Base-by-base conservation (phyloP, 1,284 basidiomycete species). In the Papiliotrema flavescens region DNA sequence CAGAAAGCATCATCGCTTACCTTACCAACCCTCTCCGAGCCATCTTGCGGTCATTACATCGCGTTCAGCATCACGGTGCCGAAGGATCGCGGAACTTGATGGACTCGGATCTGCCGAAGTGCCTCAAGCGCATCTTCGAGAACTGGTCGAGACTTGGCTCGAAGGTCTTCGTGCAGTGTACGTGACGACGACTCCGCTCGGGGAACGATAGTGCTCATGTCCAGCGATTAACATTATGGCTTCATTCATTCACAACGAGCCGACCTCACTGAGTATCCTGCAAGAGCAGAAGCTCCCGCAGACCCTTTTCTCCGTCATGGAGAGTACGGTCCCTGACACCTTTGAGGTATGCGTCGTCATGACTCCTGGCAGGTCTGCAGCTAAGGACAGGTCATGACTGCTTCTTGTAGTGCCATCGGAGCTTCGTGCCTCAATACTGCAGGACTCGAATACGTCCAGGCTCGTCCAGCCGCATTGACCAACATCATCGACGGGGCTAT, bases 161-260 rank as follows among this genome's bases (percentile, higher is more conserved):
- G 0, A 88, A 86, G 64, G 84, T 96, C 51, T 83, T 95, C 49
- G 87, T 90, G 1, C 80, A 91, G 41, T 86, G 89, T 90, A 73
- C 49, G 80, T 55, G 28, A 32, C 6, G 11, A 32, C 11, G 28
- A 32, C 6, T 32, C 6, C 11, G 28, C 5, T 32, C 28, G 6
- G 11, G n/a, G 28, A 32, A 32, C 6, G 11, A 11, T 32, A 32
- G 11, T 2, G 48, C 61, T 60, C 28, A 57, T 28, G 50, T 44
- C n/a, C 41, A 89, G 91, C 91, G 1, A 91, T 97, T 80, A 95
- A 95, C 76, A 90, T 97, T 71, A 93, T 97, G 87, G 87, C 95
- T 5, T 94, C 93, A 0, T 98, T 99, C 74, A 87, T 98, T 17
- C 95, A 99, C 80, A 99, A 98, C 67, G 96, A 99, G 76, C 96